phyloP scores from a whole-genome alignment of 108 stramenopile species.

The Epithemia pelagica region DNA sequence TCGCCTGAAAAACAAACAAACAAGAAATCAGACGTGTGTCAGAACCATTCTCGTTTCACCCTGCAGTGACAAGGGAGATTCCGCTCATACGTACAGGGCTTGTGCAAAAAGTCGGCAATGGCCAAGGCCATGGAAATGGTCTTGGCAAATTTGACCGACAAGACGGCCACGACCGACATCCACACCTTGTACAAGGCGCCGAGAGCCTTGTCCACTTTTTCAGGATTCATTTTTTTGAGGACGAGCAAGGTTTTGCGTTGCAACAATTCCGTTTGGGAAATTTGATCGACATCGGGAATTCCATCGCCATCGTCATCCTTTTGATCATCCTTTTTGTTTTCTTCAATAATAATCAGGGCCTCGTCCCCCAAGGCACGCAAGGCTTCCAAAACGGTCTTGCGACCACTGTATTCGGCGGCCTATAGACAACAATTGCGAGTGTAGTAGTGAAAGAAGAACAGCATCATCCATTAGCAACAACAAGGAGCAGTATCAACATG shows the following conservation, averaged over 20 bases:
- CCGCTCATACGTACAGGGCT: slow-evolving; percentile 27
- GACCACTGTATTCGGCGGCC: slow-evolving; percentile 81
- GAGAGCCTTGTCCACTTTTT: slow-evolving; percentile 67
- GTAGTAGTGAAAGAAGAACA: not conserved
- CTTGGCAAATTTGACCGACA: slow-evolving; percentile 83
- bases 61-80: not conserved
- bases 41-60: not conserved
- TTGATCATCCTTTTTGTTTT: slow-evolving; percentile 85
- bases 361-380: slow-evolving; percentile 59
- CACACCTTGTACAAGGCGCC: slow-evolving; percentile 66
- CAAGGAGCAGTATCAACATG: no score
- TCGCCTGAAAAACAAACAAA: slow-evolving; percentile 16
- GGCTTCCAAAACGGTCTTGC: slow-evolving; percentile 51
- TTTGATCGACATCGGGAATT: slow-evolving; percentile 61
- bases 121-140: slow-evolving; percentile 80
- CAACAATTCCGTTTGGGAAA: slow-evolving; percentile 54
- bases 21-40: not conserved
- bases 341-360: slow-evolving; percentile 60
- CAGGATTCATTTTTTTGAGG: slow-evolving; percentile 81
- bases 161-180: slow-evolving; percentile 85
- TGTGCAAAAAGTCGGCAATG: slow-evolving; percentile 74
- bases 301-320: slow-evolving; percentile 82
- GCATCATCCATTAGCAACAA: no score
- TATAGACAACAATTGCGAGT: no score
- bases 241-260: slow-evolving; percentile 81